Base-by-base conservation (phyloP, 2,329 filamentous ascomycete genomes). In the Chrysoporthe cubensis region DNA sequence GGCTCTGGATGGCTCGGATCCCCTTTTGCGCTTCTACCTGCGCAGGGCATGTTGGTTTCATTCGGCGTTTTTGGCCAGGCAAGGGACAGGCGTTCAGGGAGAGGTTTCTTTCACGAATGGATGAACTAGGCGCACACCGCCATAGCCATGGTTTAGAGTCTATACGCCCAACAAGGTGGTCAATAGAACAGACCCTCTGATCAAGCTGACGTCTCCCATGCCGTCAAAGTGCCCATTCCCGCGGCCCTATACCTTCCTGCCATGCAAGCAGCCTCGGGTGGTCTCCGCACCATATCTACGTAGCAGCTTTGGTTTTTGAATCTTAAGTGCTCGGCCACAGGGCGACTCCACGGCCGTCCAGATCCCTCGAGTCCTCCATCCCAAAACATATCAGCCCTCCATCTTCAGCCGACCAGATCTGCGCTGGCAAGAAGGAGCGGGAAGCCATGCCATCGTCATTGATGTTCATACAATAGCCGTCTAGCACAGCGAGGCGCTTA, bases 401-500 rank as follows among this genome's bases (percentile, higher is more conserved):
- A 13, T 54, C 14, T 32, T 21, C 13, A 32, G 26, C 50, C 50
- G 6, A 6, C 26, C 50, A 54, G 13, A 54, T 13, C 13, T 32
- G 50, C 50, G 13, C 26, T 32, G 21, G 50, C 7, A 32, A 21
- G 14, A 8, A 54, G 3, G 32, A 32, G 50, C 4, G 50, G 4
- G 32, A 26, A 32, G 50, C 11, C 50, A 14, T 54, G 42, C n/a
- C 37, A 21, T 34, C 43, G 42, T 48, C 42, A 9, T 61, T 21
- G 7, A 57, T 44, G 7, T n/a, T 44, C 16, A 21, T 8, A 32
- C n/a, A 8, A 4, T 34, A 7, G 44, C 4, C 18, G 11, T 11
- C 16, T 32, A 16, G 16, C 34, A 32, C 46, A 42, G 18, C 44
- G 32, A 40, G 7, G 42, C 34, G 7, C 52, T 68, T 76, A 80